Base-by-base conservation (phyloP, 306 rosid species). In the Corylus heterophylla region DNA sequence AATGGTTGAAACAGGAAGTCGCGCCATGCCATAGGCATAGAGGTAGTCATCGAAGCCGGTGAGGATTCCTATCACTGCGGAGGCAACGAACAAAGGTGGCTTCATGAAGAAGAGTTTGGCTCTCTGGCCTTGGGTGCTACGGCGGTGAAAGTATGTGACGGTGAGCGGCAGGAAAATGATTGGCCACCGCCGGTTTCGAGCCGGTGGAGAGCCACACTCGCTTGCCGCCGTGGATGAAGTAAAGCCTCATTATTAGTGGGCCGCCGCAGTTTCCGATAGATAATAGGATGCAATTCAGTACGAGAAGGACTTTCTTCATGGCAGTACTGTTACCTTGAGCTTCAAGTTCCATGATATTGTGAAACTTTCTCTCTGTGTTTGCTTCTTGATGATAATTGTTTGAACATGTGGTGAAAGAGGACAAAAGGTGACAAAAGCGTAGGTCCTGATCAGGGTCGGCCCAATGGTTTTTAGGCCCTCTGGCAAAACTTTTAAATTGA, bases 181-280 rank as follows among this genome's bases (percentile, higher is more conserved):
- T 1, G 98, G 98, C 79, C 87, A 93, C 91, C 96, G 8, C 83
- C 91, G 52, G 97, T 89, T 77, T 90, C 69, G 9, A 93, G 95
- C 77, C 69, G 84, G 86, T 68, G 0, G 91, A 89, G 7, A 93
- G 90, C 96, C 97, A 90, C 22, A 92, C 84, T 0, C 97, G 89
- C 0, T 87, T 58, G 73, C 98, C 94, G 59, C 98, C 97, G 39
- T 88, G 92, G 76, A 91, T 3, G 87, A 87, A 93, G 84, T 93
- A 93, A 73, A 93, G 92, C 17, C 98, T 90, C 87, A 81, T 80
- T 3, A 90, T 39, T 49, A 93, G 72, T 8, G 97, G 98, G 22
- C 97, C 97, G 6, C 92, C 91, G 79, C 80, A 35, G 76, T 66
- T 74, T 7, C 97, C 98, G 20, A 89, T 6, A 35, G 79, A 12